Evolutionary conservation across 2,329 filamentous ascomycete genomes (phyloP), one percentile per base, ranked within the genome.

Genomic region (Alternaria tenuissima): DNA sequence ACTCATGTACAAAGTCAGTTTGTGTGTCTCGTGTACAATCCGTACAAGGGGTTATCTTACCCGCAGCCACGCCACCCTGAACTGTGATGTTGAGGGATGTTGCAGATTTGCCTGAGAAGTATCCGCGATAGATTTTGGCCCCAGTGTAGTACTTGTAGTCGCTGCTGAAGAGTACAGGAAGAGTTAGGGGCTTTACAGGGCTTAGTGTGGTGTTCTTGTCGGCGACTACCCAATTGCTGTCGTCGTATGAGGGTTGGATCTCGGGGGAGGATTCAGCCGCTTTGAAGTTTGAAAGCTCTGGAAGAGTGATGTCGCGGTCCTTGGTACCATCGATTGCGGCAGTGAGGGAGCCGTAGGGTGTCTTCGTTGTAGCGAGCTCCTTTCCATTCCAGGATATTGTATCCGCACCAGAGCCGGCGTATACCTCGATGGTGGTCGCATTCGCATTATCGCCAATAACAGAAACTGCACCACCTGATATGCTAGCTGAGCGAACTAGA

Each of bases 101-200:
- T 3, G 77, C 80, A 38, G 68, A 76, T 0, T 63, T 68, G 1
- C 78, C 78, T 20, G 82, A 78, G 58, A 86, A 87, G 42, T 83
- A 82, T 1, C 83, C 84, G 0, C 85, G 83, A 61, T 86, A 87
- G 30, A 87, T 62, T 58, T 85, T 86, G 14, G 81, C 79, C 1
- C 85, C 85, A 0, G 79, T 70, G 51, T 86, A 84, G 65, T 81
- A 86, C 2, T 83, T 83, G 64, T 87, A 87, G 59, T 87, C 84
- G 38, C 81, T 83, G 5, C 82, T 82, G 67, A 84, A 87, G 1
- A 87, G 78, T 0, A 86, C 84, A 0, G 85, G 85, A 0, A 83
- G 72, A 0, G 83, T 84, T n/a, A 82, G 69, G 0, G 84, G 84
- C 1, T 79, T 77, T 3, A 83, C 67, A 0, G 80, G 75, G 57